Base-by-base conservation (phyloP, 2,329 filamentous ascomycete genomes). In the Hypoxylon sp. region DNA sequence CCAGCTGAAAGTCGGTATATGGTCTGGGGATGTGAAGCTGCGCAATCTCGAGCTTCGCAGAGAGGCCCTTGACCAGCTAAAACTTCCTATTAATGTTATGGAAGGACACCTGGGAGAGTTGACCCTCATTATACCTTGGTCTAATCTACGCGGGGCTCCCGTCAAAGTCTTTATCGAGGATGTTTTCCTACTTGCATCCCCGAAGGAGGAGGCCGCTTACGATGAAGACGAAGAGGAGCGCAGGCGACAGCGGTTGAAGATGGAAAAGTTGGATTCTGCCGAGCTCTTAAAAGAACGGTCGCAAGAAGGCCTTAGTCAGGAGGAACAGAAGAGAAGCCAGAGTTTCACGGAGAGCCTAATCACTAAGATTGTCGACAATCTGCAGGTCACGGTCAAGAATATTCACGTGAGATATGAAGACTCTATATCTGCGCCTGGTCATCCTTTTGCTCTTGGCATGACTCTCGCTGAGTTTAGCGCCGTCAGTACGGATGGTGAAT, bases 391-490 rank as follows among this genome's bases (percentile, higher is more conserved):
- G 24, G 91, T 99, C 80, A 98, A 97, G 85, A 99, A 98, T 79
- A 97, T 99, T 67, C 96, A 99, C 80, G 89, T 99, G 71, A 93
- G 96, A 74, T 99, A 99, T 81, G 96, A 99, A 81, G 96, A 99
- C 81, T 94, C 95, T 13, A 94, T 99, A 75, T 97, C 96, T 19
- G 93, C 94, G 9, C 94, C 95, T 0, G 94, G 94, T 0, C 96
- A 99, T 79, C 95, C 97, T 0, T 99, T 99, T 75, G 94, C 96
- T 4, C 87, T 97, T 5, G 96, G 97, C 53, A 79, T 99, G 67
- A 99, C 94, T 0, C 87, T 99, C 63, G 92, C 97, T 77, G 95
- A 98, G 80, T 94, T 99, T 83, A 98, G 96, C 78, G 97, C 97
- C 13, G 90, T 98, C 77, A 98, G 94, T 80, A 99, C 96, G 4